A percentile compares a stretch with the other conserved stretches of the same genome.
phyloP scores from a whole-genome alignment of 768 basidiomycete genomes.

The Psilocybe cyanescens region DNA sequence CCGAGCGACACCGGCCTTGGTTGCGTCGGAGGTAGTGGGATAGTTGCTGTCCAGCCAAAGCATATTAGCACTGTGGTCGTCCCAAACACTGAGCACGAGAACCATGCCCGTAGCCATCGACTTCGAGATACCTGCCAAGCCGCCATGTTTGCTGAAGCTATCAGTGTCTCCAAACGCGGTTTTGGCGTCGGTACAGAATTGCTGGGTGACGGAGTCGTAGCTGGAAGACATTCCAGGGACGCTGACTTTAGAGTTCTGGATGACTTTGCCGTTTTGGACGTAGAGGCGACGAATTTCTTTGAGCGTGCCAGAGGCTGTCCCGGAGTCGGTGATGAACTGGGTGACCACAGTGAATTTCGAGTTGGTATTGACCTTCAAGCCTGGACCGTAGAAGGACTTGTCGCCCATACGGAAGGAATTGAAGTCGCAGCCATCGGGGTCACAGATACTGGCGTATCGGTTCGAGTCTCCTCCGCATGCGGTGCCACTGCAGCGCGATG shows the following conservation, averaged over 20 bases:
- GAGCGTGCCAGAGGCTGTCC: conserved; percentile 49
- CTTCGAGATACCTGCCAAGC: conserved; percentile 34
- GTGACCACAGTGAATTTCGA: conserved; percentile 58
- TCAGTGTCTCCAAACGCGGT: conserved; percentile 46
- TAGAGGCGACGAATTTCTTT: conserved; percentile 59
- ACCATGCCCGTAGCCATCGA: conserved; percentile 45
- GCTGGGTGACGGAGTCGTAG: conserved; percentile 50
- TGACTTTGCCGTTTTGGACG: conserved; percentile 56
- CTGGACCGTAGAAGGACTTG: conserved; percentile 49
- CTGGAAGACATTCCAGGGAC: conserved; percentile 41
- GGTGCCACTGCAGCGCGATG: conserved; percentile 44
- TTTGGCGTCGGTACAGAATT: conserved; percentile 50
- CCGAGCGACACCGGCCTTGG: conserved; percentile 46
- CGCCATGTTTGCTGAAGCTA: conserved; percentile 44
- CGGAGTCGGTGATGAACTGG: conserved; percentile 55
- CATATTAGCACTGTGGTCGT: conserved; percentile 59
- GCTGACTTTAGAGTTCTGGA: conserved; percentile 52
- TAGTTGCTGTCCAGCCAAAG: conserved; percentile 60
- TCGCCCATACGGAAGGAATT: conserved; percentile 63
- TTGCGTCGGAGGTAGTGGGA: conserved; percentile 37
- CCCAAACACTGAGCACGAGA: conserved; percentile 55
- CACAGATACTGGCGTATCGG: conserved; percentile 51
- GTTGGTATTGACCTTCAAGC: conserved; percentile 33
- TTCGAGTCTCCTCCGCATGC: conserved; percentile 36
- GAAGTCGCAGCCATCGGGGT: conserved; percentile 64